These are phyloP conservation scores for Kokia cookei DNA, from an alignment of 441 rosid species.

Conservation along the genomic window DNA sequence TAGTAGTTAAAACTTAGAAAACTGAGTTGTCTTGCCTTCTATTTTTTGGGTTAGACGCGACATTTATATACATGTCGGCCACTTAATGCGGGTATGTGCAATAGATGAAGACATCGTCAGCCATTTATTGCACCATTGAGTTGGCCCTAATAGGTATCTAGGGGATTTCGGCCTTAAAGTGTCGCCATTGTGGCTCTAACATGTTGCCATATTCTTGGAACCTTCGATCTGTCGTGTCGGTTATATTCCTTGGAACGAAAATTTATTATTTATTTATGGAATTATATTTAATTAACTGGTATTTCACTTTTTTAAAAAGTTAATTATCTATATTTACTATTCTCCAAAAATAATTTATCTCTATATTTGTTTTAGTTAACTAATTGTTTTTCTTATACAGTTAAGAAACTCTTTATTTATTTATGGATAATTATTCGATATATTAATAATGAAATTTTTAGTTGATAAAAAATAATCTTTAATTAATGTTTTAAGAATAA, in stretches of 20 bases:
- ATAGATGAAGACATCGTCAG: constrained; percentile 6
- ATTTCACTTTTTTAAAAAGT: background rate
- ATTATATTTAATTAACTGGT: background rate
- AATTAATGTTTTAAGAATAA: too few relatives aligned
- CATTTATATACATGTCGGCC: constrained; percentile 8
- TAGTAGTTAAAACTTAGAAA: background rate
- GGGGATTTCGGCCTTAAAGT: constrained; percentile 17
- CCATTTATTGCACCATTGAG: background rate
- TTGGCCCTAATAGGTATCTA: background rate
- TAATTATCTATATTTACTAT: background rate
- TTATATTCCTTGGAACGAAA: background rate
- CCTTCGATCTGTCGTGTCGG: background rate
- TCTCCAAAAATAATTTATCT: background rate
- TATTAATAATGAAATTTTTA: too few relatives aligned
- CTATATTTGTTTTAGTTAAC: too few relatives aligned
- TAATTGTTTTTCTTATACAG: too few relatives aligned
- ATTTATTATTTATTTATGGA: background rate
- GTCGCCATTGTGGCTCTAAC: constrained; percentile 32
- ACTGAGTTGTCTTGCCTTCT: background rate
- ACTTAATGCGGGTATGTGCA: constrained; percentile 1
- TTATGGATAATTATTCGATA: background rate
- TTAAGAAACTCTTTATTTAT: background rate
- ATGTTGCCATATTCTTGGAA: constrained; percentile 3
- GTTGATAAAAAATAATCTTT: too few relatives aligned
- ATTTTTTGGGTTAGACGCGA: background rate